These are phyloP conservation scores for Leptodermis oblonga DNA, from an alignment of 257 asterid species.

Conservation along the genomic window DNA sequence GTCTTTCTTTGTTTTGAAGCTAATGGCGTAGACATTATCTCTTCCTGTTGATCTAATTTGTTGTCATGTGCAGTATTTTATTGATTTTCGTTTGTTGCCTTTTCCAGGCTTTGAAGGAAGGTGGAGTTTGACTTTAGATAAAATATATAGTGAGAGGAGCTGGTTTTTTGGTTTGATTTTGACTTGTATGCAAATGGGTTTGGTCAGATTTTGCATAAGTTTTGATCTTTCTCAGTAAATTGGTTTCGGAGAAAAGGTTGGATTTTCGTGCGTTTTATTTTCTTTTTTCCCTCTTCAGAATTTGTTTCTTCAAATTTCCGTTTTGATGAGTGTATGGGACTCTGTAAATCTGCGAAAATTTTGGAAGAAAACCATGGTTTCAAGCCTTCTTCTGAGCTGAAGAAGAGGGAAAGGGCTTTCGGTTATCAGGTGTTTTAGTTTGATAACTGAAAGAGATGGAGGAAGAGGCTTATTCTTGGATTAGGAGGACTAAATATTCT, in stretches of 20 bases:
- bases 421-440: constrained; percentile 20
- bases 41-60: constrained; percentile 10
- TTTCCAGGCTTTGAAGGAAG: constrained; percentile 55
- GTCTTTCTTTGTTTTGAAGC: constrained; percentile 46
- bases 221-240: constrained; percentile 17
- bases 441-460: constrained; percentile 42
- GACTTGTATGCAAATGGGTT: constrained; percentile 8
- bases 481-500: constrained; percentile 79
- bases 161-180: constrained; percentile 19
- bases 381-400: constrained; percentile 24
- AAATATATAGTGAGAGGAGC: constrained; percentile 7
- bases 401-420: constrained; percentile 18
- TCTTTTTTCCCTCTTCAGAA: constrained; percentile 26
- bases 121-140: constrained; percentile 61
- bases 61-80: constrained; percentile 20
- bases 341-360: constrained; percentile 10
- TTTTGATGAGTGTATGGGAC: constrained; percentile 22
- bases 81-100: constrained; percentile 21
- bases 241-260: constrained; percentile 10
- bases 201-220: constrained; percentile 16
- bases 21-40: too few relatives aligned
- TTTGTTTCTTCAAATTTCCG: constrained; percentile 30
- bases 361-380: constrained; percentile 31
- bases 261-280: constrained; percentile 10
- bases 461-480: constrained; percentile 78